These are phyloP conservation scores for Nannizziopsis arthrosporioides DNA, from an alignment of 2,329 filamentous ascomycete species.

Conservation along the genomic window DNA sequence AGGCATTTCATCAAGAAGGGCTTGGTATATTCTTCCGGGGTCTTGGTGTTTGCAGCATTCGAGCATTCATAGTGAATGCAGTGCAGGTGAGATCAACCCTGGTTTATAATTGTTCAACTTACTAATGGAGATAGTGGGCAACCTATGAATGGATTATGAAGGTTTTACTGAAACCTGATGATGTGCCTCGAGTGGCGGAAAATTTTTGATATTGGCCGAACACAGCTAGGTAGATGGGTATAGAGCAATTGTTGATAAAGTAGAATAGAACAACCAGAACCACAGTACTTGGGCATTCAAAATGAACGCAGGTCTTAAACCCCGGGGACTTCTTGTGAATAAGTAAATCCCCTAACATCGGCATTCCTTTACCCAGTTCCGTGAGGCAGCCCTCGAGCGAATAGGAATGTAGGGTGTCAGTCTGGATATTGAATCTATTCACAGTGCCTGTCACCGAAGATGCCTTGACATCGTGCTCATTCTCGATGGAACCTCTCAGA, in stretches of 20 bases:
- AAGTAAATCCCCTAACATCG: too few species aligned
- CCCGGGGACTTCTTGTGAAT: too few species aligned
- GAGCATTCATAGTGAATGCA: conserved; percentile 87
- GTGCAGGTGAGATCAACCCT: conserved; percentile 43
- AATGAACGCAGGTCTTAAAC: too few species aligned
- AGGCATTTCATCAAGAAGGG: conserved; percentile 56
- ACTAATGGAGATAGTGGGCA: conserved; percentile 52
- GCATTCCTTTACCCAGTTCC: too few species aligned
- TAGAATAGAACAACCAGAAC: background rate
- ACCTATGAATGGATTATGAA: conserved; percentile 82
- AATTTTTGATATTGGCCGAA: background rate
- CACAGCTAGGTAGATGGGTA: background rate
- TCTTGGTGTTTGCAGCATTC: conserved; percentile 65
- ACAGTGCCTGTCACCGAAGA: too few species aligned
- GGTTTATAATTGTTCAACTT: background rate
- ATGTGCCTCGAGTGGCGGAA: background rate
- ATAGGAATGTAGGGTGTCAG: too few species aligned
- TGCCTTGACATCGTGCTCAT: too few species aligned
- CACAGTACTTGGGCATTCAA: too few species aligned
- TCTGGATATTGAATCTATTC: too few species aligned
- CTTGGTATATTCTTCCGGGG: conserved; percentile 57
- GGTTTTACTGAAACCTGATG: conserved; percentile 19
- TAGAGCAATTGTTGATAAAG: background rate
- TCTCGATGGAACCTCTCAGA: too few species aligned
- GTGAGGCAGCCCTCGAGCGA: too few species aligned